Percentiles rank a stretch among this genome's conserved stretches.
Conservation (phyloP, 768 basidiomycete species). For the Butyriboletus loyo region DNA sequence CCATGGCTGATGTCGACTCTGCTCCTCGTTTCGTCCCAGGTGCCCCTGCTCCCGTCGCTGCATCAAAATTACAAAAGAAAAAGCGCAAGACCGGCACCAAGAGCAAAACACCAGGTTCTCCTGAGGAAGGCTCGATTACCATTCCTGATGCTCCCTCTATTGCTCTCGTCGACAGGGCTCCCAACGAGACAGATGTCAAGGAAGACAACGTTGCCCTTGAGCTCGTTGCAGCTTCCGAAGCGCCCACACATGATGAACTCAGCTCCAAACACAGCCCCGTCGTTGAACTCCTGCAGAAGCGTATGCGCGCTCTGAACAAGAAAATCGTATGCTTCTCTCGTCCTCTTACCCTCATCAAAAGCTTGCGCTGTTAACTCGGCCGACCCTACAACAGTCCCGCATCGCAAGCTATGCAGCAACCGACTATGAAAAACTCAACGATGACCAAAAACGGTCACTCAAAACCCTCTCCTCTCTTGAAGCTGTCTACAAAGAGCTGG, state of each 20-base stretch:
- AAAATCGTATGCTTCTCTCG: constrained; percentile 64
- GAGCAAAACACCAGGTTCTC: constrained; percentile 46
- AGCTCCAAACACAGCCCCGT: constrained; percentile 60
- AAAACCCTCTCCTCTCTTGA: constrained; percentile 75
- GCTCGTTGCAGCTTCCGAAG: constrained; percentile 39
- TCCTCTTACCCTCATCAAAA: not conserved
- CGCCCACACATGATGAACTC: constrained; percentile 43
- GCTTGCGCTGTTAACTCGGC: constrained; percentile 12
- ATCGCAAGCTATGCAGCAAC: constrained; percentile 68
- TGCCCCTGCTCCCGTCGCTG: constrained; percentile 60
- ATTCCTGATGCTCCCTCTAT: constrained; percentile 46
- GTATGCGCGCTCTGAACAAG: constrained; percentile 73
- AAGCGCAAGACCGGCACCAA: constrained; percentile 62
- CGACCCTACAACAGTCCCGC: constrained; percentile 50
- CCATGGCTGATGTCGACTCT: constrained; percentile 35
- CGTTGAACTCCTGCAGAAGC: constrained; percentile 76
- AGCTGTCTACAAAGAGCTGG: constrained; percentile 75
- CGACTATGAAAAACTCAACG: constrained; percentile 72
- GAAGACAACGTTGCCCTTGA: constrained; percentile 49
- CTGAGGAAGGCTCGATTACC: constrained; percentile 36
- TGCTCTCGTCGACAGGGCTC: constrained; percentile 48
- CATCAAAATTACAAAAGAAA: constrained; percentile 61
- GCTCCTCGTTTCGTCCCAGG: constrained; percentile 67
- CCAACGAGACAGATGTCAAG: constrained; percentile 44
- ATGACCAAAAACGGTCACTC: constrained; percentile 77